These are phyloP conservation scores for Candida methanosorbosa DNA, from an alignment of 805 yeast genomes.

Conservation along the genomic window DNA sequence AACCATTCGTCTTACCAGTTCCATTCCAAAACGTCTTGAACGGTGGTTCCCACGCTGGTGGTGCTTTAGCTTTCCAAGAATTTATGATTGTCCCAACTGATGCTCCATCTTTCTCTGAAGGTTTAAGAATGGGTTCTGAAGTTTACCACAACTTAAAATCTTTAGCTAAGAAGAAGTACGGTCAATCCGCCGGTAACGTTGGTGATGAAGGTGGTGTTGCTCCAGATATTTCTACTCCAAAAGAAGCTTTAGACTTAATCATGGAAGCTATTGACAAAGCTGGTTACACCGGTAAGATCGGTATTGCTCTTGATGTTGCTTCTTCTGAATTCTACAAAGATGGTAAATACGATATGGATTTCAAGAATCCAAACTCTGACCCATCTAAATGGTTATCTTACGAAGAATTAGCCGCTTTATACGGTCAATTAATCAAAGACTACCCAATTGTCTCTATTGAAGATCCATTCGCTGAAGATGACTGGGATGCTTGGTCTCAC, in stretches of 20 bases:
- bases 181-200: slow-evolving; percentile 98
- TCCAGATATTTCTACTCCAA: slow-evolving; percentile 91
- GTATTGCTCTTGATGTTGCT: slow-evolving; percentile 93
- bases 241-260: slow-evolving; percentile 95
- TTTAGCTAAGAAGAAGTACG: slow-evolving; percentile 89
- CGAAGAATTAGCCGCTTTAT: slow-evolving; percentile 76
- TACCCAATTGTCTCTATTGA: slow-evolving; percentile 98
- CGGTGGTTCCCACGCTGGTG: slow-evolving; percentile 99
- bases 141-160: slow-evolving; percentile 96
- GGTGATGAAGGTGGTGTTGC: slow-evolving; percentile 99
- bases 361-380: slow-evolving; percentile 95
- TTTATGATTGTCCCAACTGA: slow-evolving; percentile 97
- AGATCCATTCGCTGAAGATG: slow-evolving; percentile 99
- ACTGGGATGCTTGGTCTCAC: slow-evolving; percentile 97
- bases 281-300: slow-evolving; percentile 90
- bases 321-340: slow-evolving; percentile 97
- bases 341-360: slow-evolving; percentile 95
- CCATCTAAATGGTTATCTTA: slow-evolving; percentile 86
- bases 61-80: slow-evolving; percentile 98
- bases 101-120: slow-evolving; percentile 88
- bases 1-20: slow-evolving; percentile 92
- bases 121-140: slow-evolving; percentile 94
- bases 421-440: slow-evolving; percentile 69
- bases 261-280: slow-evolving; percentile 83
- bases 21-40: slow-evolving; percentile 98